Percentiles rank a stretch among this genome's conserved stretches.
Evolutionary conservation across 495 filamentous ascomycete species (phyloP).

Genomic region (Pseudoneurospora amorphoporcata): DNA sequence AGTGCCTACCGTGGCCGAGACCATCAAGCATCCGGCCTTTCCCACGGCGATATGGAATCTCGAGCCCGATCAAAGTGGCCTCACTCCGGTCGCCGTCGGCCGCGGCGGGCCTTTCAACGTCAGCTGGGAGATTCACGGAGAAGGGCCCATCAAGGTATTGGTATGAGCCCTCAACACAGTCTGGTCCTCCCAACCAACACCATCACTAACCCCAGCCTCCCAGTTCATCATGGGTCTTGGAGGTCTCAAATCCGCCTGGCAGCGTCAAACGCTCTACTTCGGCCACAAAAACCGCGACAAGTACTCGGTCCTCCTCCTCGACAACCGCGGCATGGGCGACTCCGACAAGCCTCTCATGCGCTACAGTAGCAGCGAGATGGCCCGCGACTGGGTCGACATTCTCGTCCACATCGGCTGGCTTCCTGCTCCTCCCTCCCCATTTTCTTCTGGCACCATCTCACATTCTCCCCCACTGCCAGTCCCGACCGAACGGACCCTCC

Average conservation of each 20-base stretch:
- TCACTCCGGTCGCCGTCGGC: conserved; percentile 47
- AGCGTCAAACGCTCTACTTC: conserved; percentile 67
- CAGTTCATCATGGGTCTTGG: conserved; percentile 60
- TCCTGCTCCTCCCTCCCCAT: conserved; percentile 5
- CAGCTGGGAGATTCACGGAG: conserved; percentile 69
- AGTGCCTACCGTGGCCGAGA: conserved; percentile 30
- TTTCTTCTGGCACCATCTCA: conserved; percentile 2
- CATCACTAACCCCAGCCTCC: conserved; percentile 2
- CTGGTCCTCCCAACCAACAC: conserved; percentile 7
- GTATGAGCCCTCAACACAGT: conserved; percentile 39
- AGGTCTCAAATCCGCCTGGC: conserved; percentile 52
- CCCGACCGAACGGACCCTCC: conserved; percentile 35
- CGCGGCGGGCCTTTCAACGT: conserved; percentile 63
- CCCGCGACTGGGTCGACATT: conserved; percentile 58
- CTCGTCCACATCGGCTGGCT: conserved; percentile 62
- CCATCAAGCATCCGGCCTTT: conserved; percentile 33
- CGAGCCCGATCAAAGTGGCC: conserved; percentile 45
- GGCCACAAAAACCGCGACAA: conserved; percentile 55
- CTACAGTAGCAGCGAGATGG: conserved; percentile 69
- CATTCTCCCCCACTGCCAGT: background rate
- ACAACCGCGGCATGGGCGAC: conserved; percentile 71
- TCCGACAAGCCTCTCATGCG: conserved; percentile 63
- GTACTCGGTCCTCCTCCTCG: conserved; percentile 64
- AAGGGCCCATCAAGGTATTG: conserved; percentile 56
- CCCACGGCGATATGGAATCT: conserved; percentile 51